Percentiles rank a stretch among this genome's conserved stretches.
These are phyloP conservation scores for Salix brachista DNA, from an alignment of 345 rosid genomes.

Conservation along the genomic window DNA sequence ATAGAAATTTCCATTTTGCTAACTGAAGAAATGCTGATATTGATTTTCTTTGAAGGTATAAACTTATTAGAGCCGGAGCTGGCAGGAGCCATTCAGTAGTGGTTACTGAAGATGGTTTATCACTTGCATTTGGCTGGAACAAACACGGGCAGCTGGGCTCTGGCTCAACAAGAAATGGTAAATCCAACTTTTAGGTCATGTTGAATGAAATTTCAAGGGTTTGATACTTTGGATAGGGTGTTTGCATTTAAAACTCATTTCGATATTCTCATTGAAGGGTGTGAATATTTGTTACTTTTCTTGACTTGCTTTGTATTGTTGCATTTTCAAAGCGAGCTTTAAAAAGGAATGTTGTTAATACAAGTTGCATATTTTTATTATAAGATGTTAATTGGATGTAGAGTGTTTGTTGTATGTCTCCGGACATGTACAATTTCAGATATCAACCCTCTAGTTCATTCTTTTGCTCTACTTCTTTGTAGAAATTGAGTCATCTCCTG, in stretches of 20 bases:
- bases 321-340: not conserved
- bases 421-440: not conserved
- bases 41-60: constrained; percentile 50
- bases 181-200: constrained; percentile 8
- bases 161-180: constrained; percentile 77
- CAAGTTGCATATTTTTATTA: not conserved
- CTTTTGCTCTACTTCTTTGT: constrained; percentile 18
- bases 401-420: not conserved
- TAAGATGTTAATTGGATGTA: not conserved
- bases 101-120: constrained; percentile 69
- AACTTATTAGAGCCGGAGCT: constrained; percentile 61
- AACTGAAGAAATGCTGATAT: not conserved
- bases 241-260: not conserved
- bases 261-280: not conserved
- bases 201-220: not conserved
- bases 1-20: not conserved
- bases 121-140: constrained; percentile 94
- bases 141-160: constrained; percentile 93
- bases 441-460: not conserved
- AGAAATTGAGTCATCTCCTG: constrained; percentile 75
- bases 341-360: not conserved
- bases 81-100: constrained; percentile 85
- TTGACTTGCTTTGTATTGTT: not conserved
- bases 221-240: not conserved
- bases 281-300: not conserved